A percentile compares a stretch with the other conserved stretches of the same genome.
Conservation (phyloP, 2,329 filamentous ascomycete genomes). For the Rugonectria rugulosa region DNA sequence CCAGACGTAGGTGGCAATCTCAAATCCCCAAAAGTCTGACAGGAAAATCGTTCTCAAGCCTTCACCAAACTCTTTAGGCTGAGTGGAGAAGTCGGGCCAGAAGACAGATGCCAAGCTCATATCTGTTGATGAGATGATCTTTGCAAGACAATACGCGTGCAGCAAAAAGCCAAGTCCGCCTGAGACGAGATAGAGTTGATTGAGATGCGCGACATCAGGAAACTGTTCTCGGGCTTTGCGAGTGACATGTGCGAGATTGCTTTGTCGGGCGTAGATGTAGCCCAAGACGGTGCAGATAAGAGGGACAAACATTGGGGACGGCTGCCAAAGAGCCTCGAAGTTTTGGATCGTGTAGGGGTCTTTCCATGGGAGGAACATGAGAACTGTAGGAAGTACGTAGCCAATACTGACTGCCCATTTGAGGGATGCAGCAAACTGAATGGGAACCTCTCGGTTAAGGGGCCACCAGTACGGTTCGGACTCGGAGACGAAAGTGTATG, state of each 20-base stretch:
- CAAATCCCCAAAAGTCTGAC: slow-evolving; percentile 16
- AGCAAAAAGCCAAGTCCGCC: background rate
- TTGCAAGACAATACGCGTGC: background rate
- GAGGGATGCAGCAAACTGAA: background rate
- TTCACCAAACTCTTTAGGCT: slow-evolving; percentile 5
- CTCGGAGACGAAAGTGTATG: slow-evolving; percentile 16
- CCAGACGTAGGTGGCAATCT: slow-evolving; percentile 16
- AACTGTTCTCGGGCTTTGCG: background rate
- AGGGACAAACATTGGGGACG: slow-evolving; percentile 16
- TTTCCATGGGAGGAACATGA: slow-evolving; percentile 17
- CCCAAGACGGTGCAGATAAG: slow-evolving; percentile 4
- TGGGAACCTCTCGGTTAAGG: slow-evolving; percentile 6
- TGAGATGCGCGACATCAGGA: slow-evolving; percentile 4
- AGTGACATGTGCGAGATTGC: background rate
- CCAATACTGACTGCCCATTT: slow-evolving; percentile 1
- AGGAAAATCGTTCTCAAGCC: slow-evolving; percentile 8
- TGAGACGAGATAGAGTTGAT: background rate
- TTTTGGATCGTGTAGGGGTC: background rate
- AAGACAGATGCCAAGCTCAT: slow-evolving; percentile 3
- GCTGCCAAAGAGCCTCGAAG: slow-evolving; percentile 19
- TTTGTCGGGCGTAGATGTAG: background rate
- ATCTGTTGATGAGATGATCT: background rate
- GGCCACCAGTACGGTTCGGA: slow-evolving; percentile 24
- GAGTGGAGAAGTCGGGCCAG: slow-evolving; percentile 5
- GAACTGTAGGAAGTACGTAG: slow-evolving; percentile 9